Percentiles rank a stretch among this genome's conserved stretches.
Conservation (phyloP, 305 asterid species). For the Solanum aculeatissimum region DNA sequence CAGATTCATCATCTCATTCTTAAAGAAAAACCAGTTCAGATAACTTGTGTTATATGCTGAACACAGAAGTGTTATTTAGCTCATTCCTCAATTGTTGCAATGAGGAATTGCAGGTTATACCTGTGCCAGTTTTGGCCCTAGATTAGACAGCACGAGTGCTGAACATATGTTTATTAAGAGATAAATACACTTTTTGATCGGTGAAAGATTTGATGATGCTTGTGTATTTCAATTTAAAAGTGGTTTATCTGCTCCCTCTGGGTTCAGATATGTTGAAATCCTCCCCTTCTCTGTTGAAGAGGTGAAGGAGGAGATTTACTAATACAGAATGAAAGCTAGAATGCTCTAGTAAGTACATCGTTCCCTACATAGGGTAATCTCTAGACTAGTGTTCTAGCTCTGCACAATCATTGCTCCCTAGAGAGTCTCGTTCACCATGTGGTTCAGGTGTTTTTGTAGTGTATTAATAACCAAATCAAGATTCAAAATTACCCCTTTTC, state of each 20-base stretch:
- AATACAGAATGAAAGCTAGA: neutral
- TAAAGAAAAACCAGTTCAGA: neutral
- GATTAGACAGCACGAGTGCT: neutral
- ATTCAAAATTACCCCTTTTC: neutral
- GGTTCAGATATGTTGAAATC: neutral
- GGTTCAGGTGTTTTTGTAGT: neutral
- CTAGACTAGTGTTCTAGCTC: too few relatives aligned
- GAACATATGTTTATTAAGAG: neutral
- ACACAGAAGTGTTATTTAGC: neutral
- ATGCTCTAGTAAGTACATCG: too few relatives aligned
- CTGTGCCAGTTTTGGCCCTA: neutral
- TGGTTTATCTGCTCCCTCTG: neutral
- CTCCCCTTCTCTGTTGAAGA: neutral
- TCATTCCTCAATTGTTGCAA: neutral
- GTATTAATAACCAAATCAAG: neutral
- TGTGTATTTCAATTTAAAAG: neutral
- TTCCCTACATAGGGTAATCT: too few relatives aligned
- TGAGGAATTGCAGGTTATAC: neutral
- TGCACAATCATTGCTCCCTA: too few relatives aligned
- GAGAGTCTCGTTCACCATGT: too few relatives aligned
- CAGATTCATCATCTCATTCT: slow-evolving; percentile 32
- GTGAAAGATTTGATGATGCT: neutral
- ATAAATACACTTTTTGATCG: neutral
- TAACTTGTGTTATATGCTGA: neutral
- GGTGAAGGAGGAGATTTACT: neutral